Evolutionary conservation across 2,329 filamentous ascomycete genomes (phyloP).

Genomic region (Pseudofabraea citricarpa): DNA sequence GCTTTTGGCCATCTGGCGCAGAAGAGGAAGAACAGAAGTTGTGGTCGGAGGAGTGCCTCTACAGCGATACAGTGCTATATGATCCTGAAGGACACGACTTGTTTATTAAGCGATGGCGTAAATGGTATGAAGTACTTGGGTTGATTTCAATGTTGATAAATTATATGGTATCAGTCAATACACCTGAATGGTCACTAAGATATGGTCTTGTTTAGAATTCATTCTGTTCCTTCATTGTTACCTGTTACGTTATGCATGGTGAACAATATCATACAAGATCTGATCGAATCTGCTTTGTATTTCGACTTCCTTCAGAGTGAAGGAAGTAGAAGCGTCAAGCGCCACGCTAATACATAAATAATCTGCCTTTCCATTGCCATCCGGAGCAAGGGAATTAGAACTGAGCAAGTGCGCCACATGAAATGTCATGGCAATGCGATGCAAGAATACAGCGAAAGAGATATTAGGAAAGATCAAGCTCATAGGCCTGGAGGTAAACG

Average conservation of each 20-base stretch:
- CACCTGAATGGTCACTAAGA: no score
- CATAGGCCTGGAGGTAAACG: constrained; percentile 25
- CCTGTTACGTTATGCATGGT: no score
- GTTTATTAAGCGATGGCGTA: no score
- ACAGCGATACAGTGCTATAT: neutral
- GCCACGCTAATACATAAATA: constrained; percentile 5
- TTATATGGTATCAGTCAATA: no score
- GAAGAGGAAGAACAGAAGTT: neutral
- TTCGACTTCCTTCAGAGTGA: neutral
- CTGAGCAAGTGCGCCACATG: neutral
- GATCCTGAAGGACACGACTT: no score
- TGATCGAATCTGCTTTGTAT: constrained; percentile 6
- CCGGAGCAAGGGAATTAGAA: neutral
- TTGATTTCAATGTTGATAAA: no score
- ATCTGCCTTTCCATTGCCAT: neutral
- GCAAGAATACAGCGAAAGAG: constrained; percentile 12
- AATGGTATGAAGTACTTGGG: no score
- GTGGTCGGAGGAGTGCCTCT: neutral
- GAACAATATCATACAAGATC: no score
- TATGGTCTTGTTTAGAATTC: no score
- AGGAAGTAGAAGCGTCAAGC: constrained; percentile 6
- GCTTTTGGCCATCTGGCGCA: neutral
- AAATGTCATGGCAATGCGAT: constrained; percentile 5
- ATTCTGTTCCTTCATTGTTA: no score
- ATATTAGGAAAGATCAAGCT: constrained; percentile 1